A percentile compares a stretch with the other conserved stretches of the same genome.
Conservation (phyloP, 768 basidiomycete genomes). For the Pleurotus tuoliensis region DNA sequence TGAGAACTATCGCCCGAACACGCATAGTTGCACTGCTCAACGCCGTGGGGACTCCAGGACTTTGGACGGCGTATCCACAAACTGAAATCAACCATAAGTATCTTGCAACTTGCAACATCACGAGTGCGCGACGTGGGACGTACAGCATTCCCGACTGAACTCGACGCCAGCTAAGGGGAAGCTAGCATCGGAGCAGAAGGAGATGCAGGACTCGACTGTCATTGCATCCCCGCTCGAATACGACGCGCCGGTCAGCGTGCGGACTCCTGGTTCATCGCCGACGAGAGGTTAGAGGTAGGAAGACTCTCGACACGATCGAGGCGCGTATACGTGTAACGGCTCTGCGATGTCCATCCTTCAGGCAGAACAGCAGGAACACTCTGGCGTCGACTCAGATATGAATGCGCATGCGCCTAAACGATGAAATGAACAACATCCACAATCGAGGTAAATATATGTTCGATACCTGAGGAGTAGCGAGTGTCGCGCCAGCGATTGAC, state of each 20-base stretch:
- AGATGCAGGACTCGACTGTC: constrained; percentile 36
- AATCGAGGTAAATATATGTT: too few species aligned
- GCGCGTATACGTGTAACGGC: constrained; percentile 2
- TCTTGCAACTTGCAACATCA: not conserved
- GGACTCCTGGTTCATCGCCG: not conserved
- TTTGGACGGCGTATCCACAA: not conserved
- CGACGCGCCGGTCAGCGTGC: constrained; percentile 3
- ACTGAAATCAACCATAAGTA: not conserved
- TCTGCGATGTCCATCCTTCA: not conserved
- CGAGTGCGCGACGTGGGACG: constrained; percentile 7
- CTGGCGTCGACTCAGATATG: not conserved
- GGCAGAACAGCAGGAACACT: not conserved
- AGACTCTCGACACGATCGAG: too few species aligned
- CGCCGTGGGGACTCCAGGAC: not conserved
- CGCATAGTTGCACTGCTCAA: not conserved
- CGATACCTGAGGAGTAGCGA: not conserved
- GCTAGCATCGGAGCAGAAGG: constrained; percentile 32
- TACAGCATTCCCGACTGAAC: constrained; percentile 31
- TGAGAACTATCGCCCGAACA: not conserved
- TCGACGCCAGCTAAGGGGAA: constrained; percentile 39
- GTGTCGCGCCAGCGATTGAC: not conserved
- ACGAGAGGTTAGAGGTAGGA: too few species aligned
- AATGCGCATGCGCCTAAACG: not conserved
- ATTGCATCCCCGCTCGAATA: constrained; percentile 5
- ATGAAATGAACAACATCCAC: not conserved